Evolutionary conservation across 495 filamentous ascomycete species (phyloP), one percentile per base, ranked within the genome.

Genomic region (Thermothielavioides terrestris): DNA sequence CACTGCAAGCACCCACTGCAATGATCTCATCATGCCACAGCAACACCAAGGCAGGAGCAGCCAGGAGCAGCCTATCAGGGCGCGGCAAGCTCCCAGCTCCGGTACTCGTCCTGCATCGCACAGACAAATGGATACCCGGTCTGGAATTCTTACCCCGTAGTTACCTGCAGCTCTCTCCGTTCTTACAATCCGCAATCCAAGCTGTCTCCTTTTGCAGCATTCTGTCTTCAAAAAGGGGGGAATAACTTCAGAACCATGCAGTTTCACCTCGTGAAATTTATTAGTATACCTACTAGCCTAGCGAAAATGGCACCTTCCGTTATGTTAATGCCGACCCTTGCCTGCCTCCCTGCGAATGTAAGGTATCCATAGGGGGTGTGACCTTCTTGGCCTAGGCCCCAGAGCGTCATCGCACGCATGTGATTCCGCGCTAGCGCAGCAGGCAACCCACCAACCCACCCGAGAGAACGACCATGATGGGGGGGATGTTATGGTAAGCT

Each of bases 11-110:
- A 47, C 36, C 17, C 15, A 11, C 34, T 21, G 30, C 43, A 46
- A 63, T 63, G 60, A 65, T 61, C 58, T 65, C 63, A 65, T 65
- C 63, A 62, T 63, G 63, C 57, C 55, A 58, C 53, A 45, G 42
- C 57, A 54, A 35, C 47, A 49, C 21, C 47, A 36, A 36, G 21
- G 30, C 38, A 42, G 30, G 30, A 6, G 17, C 45, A 41, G 34
- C 44, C 38, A 42, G 30, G 30, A 6, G 17, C 45, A 41, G 34
- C 44, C 50, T 53, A 44, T 53, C 54, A 56, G 37, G 31, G 23
- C 34, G 28, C 44, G 27, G 28, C 42, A 1, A n/a, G 3, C 15
- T 15, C 6, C 7, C n/a, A 32, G 27, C 42, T 32, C 26, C 26
- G 15, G 15, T n/a, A 12, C 1, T 8, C 2, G 1, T 22, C 9